Conservation (phyloP, 805 yeast genomes). For the Danielozyma ontarioensis region DNA sequence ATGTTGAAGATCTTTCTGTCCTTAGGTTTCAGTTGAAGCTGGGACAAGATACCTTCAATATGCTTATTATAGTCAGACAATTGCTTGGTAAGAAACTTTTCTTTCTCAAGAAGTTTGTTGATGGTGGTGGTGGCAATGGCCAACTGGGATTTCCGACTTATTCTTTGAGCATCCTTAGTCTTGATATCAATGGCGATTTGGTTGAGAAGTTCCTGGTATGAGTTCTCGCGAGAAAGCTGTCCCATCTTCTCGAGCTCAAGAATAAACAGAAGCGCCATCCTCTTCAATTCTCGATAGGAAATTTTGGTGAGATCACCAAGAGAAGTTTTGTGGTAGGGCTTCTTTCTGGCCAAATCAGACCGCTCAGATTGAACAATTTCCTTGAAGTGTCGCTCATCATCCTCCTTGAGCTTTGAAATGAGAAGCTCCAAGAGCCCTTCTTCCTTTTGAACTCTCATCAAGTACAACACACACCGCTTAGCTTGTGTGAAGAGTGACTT, state of each 20-base stretch:
- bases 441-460: slow-evolving; percentile 76
- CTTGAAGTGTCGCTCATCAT: slow-evolving; percentile 64
- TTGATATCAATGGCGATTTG: slow-evolving; percentile 66
- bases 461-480: slow-evolving; percentile 75
- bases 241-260: slow-evolving; percentile 71
- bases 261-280: slow-evolving; percentile 65
- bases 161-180: slow-evolving; percentile 42
- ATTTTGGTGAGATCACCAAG: slow-evolving; percentile 45
- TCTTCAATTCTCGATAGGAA: slow-evolving; percentile 73
- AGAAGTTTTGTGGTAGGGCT: slow-evolving; percentile 41
- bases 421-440: slow-evolving; percentile 63
- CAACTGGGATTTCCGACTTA: slow-evolving; percentile 36
- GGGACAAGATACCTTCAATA: slow-evolving; percentile 38
- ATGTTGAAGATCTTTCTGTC: slow-evolving; percentile 45
- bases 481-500: slow-evolving; percentile 66
- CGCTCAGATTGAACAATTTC: slow-evolving; percentile 48
- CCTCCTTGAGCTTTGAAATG: slow-evolving; percentile 58
- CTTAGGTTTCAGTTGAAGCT: slow-evolving; percentile 40
- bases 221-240: slow-evolving; percentile 56
- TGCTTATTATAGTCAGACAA: slow-evolving; percentile 44
- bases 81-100: slow-evolving; percentile 39
- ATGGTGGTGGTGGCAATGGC: slow-evolving; percentile 37
- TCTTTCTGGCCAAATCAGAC: slow-evolving; percentile 29
- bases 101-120: slow-evolving; percentile 40
- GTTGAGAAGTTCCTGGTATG: slow-evolving; percentile 74